These are phyloP conservation scores for Pseudomonodictys pantanalensis DNA, from an alignment of 495 filamentous ascomycete genomes.

Conservation along the genomic window DNA sequence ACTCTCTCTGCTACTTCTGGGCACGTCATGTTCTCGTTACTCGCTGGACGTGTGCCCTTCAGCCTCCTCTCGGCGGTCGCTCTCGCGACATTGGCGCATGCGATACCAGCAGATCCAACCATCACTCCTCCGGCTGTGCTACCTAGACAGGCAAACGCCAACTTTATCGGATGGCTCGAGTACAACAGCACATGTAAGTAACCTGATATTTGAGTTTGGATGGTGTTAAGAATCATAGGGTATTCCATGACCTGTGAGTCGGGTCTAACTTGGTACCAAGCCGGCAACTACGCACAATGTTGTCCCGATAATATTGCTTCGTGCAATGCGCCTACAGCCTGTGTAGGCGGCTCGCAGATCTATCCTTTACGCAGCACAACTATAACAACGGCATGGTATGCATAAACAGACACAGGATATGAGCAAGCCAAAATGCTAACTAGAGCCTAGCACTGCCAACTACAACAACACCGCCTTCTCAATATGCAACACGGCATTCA, in stretches of 20 bases:
- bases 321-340: conserved; percentile 22
- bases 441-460: conserved; percentile 13
- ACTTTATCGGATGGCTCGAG: conserved; percentile 26
- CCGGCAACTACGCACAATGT: conserved; percentile 25
- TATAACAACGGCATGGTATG: conserved; percentile 25
- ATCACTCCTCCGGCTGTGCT: conserved; percentile 22
- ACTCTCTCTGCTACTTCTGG: neutral
- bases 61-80: conserved; percentile 15
- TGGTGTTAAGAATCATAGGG: conserved; percentile 13
- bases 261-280: conserved; percentile 27
- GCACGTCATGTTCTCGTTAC: neutral
- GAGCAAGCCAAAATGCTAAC: neutral
- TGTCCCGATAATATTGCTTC: conserved; percentile 23
- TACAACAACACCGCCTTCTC: conserved; percentile 9
- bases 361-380: conserved; percentile 14
- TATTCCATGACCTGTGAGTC: conserved; percentile 6
- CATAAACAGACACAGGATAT: neutral
- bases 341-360: conserved; percentile 20
- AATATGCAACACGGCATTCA: conserved; percentile 27
- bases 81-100: conserved; percentile 7
- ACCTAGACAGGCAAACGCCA: conserved; percentile 9
- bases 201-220: neutral
- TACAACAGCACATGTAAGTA: conserved; percentile 14
- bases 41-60: conserved; percentile 10
- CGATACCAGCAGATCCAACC: conserved; percentile 16